A percentile compares a stretch with the other conserved stretches of the same genome.
phyloP scores from a whole-genome alignment of 106 monocot genomes.

The Apostasia shenzhenica region DNA sequence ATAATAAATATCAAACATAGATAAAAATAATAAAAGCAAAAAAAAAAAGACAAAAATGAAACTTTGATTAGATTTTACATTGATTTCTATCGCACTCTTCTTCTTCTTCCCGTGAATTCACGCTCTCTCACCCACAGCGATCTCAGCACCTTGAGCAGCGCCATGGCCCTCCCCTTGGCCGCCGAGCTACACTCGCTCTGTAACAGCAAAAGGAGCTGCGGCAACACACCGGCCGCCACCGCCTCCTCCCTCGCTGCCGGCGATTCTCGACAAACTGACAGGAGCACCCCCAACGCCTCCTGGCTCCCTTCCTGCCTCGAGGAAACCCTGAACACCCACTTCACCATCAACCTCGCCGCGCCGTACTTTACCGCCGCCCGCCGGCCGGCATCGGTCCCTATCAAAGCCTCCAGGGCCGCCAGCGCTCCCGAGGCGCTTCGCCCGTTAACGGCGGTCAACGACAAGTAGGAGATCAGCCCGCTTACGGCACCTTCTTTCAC shows the following conservation, averaged over 20 bases:
- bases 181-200: slow-evolving; percentile 8
- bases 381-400: slow-evolving; percentile 30
- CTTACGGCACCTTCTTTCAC: slow-evolving; percentile 34
- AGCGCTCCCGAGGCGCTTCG: slow-evolving; percentile 29
- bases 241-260: slow-evolving; percentile 17
- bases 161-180: slow-evolving; percentile 6
- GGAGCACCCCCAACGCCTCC: slow-evolving; percentile 57
- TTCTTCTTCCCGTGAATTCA: not conserved
- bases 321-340: slow-evolving; percentile 55
- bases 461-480: slow-evolving; percentile 34
- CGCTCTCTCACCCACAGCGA: not conserved
- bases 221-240: slow-evolving; percentile 7
- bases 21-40: too few species aligned
- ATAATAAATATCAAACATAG: too few species aligned
- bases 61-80: too few species aligned
- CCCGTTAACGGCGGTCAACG: not conserved
- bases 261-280: slow-evolving; percentile 33
- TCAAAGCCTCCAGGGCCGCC: slow-evolving; percentile 48
- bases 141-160: slow-evolving; percentile 7
- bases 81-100: too few species aligned
- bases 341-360: slow-evolving; percentile 40
- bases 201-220: slow-evolving; percentile 8
- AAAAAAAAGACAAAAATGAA: too few species aligned
- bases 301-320: slow-evolving; percentile 49
- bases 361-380: slow-evolving; percentile 16